Evolutionary conservation across 805 yeast species (phyloP), one percentile per base, ranked within the genome.

Genomic region (Ogataea nonfermentans): DNA sequence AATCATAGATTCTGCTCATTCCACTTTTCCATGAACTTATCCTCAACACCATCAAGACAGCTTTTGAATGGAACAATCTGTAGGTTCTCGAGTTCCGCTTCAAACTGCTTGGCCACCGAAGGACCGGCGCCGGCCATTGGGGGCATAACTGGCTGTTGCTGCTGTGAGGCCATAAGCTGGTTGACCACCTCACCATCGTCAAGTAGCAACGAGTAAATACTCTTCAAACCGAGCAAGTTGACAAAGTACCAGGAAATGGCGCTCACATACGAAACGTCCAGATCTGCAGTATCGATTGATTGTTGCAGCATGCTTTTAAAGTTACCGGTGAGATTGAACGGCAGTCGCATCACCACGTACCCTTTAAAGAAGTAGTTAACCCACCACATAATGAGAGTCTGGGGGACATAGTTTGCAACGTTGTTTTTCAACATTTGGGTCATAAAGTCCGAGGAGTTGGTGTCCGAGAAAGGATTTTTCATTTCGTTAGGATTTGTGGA

Each of bases 161-260:
- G 67, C 30, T 51, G 62, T 41, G 70, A 73, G 36, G 63, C 63
- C 47, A 67, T 63, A 52, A 76, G 59, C 29, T 70, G 68, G 30
- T 69, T 66, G 2, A 70, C 77, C 32, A 73, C 67, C 6, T 67
- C 61, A 3, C 66, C 56, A 43, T 74, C 78, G 9, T 79, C 80
- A 48, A 87, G 72, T 6, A 89, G 47, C 37, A 91, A 71, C 26
- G 84, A 74, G 59, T 82, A 84, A 2, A 93, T 80, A 0, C 96
- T 84, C 49, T 78, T 76, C 44, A 93, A 71, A 20, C 98, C 98
- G 35, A 90, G 62, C 45, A 88, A 76, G 40, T 88, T 85, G 38
- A 91, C 84, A 60, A 93, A 86, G 61, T 91, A 93, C 98, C 98
- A 93, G 4, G 97, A 88, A 14, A 93, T 83, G 3, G 96, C 81